phyloP scores from a whole-genome alignment of 768 basidiomycete species.

The Suillus hirtellus region DNA sequence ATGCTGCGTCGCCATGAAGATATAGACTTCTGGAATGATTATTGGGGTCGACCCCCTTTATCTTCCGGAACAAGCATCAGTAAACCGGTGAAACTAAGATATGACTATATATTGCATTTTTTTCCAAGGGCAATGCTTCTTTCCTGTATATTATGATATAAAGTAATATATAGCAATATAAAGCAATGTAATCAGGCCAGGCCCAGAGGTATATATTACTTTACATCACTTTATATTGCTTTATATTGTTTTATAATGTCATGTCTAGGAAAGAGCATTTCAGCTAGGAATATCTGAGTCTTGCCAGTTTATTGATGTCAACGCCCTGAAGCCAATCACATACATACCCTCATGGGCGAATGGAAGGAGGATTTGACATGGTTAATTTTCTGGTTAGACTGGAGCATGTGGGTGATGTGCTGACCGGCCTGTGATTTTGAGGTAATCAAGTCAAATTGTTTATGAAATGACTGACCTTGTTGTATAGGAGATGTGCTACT shows the following conservation, averaged over 20 bases:
- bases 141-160: too few species aligned
- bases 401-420: conserved; percentile 26
- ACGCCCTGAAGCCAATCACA: background rate
- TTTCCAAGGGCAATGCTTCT: too few species aligned
- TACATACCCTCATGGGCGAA: conserved; percentile 7
- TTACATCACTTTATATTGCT: too few species aligned
- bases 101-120: too few species aligned
- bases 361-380: conserved; percentile 16
- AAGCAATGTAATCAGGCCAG: too few species aligned
- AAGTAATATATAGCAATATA: too few species aligned
- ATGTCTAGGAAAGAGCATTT: too few species aligned
- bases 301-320: too few species aligned
- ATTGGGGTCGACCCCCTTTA: conserved; percentile 11
- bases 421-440: conserved; percentile 16
- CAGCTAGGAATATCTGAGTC: too few species aligned
- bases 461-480: background rate
- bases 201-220: too few species aligned
- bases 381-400: conserved; percentile 24
- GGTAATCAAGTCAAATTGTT: conserved; percentile 3
- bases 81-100: too few species aligned
- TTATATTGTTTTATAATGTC: too few species aligned
- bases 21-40: conserved; percentile 21
- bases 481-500: conserved; percentile 28
- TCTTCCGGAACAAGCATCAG: conserved; percentile 7
- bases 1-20: conserved; percentile 19